Evolutionary conservation across 2,329 filamentous ascomycete species (phyloP).

Genomic region (Fusarium scirpi): DNA sequence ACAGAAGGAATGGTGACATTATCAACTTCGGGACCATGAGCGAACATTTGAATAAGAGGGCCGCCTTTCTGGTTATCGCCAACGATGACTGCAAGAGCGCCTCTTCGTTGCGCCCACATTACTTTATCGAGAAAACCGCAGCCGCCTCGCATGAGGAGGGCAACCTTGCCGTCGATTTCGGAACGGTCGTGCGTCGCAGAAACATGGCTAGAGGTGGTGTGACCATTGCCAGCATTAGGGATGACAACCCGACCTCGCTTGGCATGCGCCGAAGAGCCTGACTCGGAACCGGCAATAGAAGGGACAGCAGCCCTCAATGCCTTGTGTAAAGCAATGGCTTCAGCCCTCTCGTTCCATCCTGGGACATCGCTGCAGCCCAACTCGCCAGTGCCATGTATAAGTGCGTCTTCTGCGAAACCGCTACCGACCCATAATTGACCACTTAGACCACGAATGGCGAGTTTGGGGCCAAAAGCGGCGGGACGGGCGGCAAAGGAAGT

Average conservation of each 20-base stretch:
- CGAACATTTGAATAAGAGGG: slow-evolving; percentile 96
- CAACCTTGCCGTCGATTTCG: slow-evolving; percentile 93
- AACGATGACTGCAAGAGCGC: slow-evolving; percentile 89
- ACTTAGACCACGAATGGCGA: slow-evolving; percentile 82
- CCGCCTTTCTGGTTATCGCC: slow-evolving; percentile 93
- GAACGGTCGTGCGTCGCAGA: slow-evolving; percentile 91
- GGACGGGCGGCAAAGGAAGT: slow-evolving; percentile 95
- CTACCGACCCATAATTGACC: slow-evolving; percentile 94
- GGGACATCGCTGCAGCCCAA: slow-evolving; percentile 95
- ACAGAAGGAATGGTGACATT: slow-evolving; percentile 94
- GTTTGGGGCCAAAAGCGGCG: slow-evolving; percentile 87
- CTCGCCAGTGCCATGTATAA: slow-evolving; percentile 78
- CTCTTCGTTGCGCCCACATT: slow-evolving; percentile 94
- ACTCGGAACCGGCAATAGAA: slow-evolving; percentile 35
- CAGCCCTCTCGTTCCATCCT: slow-evolving; percentile 78
- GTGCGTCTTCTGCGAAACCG: slow-evolving; percentile 84
- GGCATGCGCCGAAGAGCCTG: slow-evolving; percentile 39
- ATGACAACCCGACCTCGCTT: slow-evolving; percentile 51
- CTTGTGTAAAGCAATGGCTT: slow-evolving; percentile 59
- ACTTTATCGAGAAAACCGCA: slow-evolving; percentile 98
- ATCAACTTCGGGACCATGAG: slow-evolving; percentile 88
- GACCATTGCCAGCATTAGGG: slow-evolving; percentile 49
- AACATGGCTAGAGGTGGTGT: slow-evolving; percentile 72
- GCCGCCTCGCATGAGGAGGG: slow-evolving; percentile 89
- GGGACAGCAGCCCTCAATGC: slow-evolving; percentile 50